Evolutionary conservation across 2,329 filamentous ascomycete species (phyloP).

Genomic region (Neonectria magnoliae): DNA sequence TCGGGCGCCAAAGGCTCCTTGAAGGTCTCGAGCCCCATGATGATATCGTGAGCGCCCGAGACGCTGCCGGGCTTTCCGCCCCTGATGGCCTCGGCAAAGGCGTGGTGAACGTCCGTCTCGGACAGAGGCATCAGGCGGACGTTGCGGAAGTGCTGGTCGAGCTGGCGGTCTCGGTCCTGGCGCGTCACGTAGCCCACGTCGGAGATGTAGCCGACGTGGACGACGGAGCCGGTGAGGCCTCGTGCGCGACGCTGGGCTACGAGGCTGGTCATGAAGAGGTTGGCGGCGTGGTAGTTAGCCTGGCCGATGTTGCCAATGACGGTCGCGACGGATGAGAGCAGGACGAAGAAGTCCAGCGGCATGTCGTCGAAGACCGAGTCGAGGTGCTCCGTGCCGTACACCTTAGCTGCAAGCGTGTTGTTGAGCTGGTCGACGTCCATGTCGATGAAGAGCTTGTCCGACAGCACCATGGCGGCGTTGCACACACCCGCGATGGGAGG

Average conservation of each 20-base stretch:
- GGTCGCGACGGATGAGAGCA: conserved; percentile 45
- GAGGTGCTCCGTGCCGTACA: conserved; percentile 45
- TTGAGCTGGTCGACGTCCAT: conserved; percentile 34
- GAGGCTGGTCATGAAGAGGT: conserved; percentile 53
- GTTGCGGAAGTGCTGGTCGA: conserved; percentile 21
- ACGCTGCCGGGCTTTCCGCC: conserved; percentile 26
- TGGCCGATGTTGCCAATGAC: conserved; percentile 49
- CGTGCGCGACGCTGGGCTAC: conserved; percentile 47
- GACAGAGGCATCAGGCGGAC: conserved; percentile 29
- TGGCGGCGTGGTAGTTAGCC: conserved; percentile 56
- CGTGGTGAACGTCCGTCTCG: conserved; percentile 48
- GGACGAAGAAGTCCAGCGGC: conserved; percentile 49
- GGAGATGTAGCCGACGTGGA: conserved; percentile 51
- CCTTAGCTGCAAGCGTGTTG: conserved; percentile 45
- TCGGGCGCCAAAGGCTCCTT: conserved; percentile 16
- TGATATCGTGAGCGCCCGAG: conserved; percentile 17
- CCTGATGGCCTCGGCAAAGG: conserved; percentile 39
- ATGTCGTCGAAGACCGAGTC: conserved; percentile 43
- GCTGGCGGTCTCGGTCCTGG: conserved; percentile 18
- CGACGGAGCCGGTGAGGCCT: conserved; percentile 50
- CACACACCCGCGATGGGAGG: conserved; percentile 50
- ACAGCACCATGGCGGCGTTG: conserved; percentile 51
- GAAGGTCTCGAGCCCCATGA: conserved; percentile 29
- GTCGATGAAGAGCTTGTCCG: conserved; percentile 39
- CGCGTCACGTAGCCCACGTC: conserved; percentile 53